These are phyloP conservation scores for Apiospora hydei DNA, from an alignment of 2,329 filamentous ascomycete species.

Conservation along the genomic window DNA sequence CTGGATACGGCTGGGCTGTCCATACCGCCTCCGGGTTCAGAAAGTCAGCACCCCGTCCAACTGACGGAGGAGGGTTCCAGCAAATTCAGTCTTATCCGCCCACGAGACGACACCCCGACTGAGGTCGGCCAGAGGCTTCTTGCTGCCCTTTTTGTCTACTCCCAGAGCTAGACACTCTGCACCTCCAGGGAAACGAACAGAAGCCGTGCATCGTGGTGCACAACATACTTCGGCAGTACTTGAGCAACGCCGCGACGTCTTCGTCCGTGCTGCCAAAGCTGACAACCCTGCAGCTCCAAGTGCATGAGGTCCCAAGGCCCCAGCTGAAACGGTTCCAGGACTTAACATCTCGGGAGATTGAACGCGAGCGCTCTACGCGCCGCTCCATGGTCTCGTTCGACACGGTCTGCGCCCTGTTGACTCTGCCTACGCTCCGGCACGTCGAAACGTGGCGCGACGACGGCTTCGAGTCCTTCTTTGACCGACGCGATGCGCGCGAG, in stretches of 20 bases:
- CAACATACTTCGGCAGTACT: not conserved
- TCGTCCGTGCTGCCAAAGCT: not conserved
- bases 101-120: too few species aligned
- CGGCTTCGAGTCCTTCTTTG: not conserved
- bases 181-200: not conserved
- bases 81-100: too few species aligned
- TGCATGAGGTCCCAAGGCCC: not conserved
- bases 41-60: not conserved
- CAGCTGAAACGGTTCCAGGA: too few species aligned
- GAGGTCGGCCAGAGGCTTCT: not conserved
- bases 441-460: not conserved
- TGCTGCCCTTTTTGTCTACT: not conserved
- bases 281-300: not conserved
- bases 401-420: not conserved
- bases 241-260: not conserved
- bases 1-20: not conserved
- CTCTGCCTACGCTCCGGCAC: not conserved
- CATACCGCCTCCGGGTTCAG: not conserved
- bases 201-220: too few species aligned
- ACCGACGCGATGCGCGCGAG: not conserved
- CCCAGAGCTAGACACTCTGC: not conserved
- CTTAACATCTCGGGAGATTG: too few species aligned
- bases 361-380: too few species aligned
- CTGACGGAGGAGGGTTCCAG: too few species aligned
- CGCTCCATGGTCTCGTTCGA: not conserved